Percentiles rank a stretch among this genome's conserved stretches.
These are phyloP conservation scores for Fraxinus albicans DNA, from an alignment of 305 asterid genomes.

Conservation along the genomic window DNA sequence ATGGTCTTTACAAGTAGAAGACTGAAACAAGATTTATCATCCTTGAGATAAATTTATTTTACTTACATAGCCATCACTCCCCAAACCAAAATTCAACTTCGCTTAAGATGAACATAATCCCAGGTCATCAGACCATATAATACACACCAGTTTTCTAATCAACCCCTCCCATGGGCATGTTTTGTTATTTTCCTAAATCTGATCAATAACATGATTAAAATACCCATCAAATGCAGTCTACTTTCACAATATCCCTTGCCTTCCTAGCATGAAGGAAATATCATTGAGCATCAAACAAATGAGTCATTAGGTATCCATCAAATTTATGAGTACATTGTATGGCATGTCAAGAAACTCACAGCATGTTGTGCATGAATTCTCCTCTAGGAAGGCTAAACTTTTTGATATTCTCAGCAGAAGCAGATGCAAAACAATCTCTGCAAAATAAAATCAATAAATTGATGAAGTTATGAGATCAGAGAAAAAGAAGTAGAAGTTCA, in stretches of 20 bases:
- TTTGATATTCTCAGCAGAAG: constrained; percentile 95
- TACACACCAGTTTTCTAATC: not conserved
- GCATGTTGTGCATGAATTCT: constrained; percentile 98
- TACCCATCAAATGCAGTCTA: not conserved
- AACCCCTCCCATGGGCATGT: not conserved
- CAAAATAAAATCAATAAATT: constrained; percentile 26
- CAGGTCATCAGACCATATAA: not conserved
- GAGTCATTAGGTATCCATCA: not conserved
- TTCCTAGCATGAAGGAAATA: not conserved
- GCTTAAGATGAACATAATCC: not conserved
- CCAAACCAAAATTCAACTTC: not conserved
- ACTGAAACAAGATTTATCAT: not conserved
- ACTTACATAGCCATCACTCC: not conserved
- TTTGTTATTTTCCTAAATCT: not conserved
- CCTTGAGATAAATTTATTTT: not conserved
- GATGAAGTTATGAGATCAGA: not conserved
- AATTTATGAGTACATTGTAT: not conserved
- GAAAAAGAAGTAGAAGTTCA: constrained; percentile 10
- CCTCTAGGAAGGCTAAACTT: constrained; percentile 92
- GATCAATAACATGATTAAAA: not conserved
- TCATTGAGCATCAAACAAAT: not conserved
- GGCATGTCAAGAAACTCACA: constrained; percentile 51
- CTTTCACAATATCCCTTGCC: not conserved
- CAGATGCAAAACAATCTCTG: constrained; percentile 92
- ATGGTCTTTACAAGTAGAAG: not conserved